A percentile compares a stretch with the other conserved stretches of the same genome.
Evolutionary conservation across 305 asterid species (phyloP).

Genomic region (Fraxinus baroniana): DNA sequence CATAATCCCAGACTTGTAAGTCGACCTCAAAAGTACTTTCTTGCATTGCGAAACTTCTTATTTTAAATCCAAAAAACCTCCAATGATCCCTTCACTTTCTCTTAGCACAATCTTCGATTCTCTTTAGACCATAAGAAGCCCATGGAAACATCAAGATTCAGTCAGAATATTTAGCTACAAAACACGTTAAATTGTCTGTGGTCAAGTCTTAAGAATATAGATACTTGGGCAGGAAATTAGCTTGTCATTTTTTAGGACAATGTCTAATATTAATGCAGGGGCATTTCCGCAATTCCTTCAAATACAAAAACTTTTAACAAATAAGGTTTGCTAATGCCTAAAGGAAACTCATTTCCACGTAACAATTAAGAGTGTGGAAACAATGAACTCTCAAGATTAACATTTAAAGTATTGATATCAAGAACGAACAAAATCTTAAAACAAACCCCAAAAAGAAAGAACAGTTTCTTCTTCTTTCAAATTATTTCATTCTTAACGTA

Average conservation of each 20-base stretch:
- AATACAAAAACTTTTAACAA: background rate
- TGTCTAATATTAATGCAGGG: background rate
- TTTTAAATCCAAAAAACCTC: background rate
- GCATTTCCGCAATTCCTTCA: background rate
- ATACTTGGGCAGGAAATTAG: background rate
- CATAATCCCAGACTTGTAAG: background rate
- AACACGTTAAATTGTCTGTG: background rate
- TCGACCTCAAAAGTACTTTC: background rate
- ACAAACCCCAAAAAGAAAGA: background rate
- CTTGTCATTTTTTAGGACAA: background rate
- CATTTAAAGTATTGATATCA: background rate
- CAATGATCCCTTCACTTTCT: background rate
- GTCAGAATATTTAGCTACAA: background rate
- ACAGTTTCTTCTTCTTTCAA: background rate
- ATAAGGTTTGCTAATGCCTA: background rate
- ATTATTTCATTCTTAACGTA: background rate
- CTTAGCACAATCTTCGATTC: background rate
- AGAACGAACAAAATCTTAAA: background rate
- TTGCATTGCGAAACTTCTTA: background rate
- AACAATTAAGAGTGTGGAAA: background rate
- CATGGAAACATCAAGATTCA: background rate
- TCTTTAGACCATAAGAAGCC: background rate
- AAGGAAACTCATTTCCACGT: constrained; percentile 1
- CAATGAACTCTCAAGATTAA: background rate
- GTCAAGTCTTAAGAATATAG: background rate